Conservation (phyloP, 2,329 filamentous ascomycete genomes). For the Alternaria dauci region DNA sequence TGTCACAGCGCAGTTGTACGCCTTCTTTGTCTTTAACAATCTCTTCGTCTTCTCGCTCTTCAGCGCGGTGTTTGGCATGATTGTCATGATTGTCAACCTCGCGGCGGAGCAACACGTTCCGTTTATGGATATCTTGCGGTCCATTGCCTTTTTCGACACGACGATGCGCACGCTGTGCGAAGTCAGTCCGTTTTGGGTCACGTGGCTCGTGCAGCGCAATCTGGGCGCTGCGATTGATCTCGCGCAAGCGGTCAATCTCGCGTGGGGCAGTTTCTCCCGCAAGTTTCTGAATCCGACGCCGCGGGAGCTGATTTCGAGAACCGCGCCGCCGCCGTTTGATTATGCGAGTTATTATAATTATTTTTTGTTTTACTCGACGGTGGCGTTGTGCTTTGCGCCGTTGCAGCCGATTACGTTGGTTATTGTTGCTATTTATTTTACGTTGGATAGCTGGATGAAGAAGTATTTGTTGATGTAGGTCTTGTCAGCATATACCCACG, state of each 20-base stretch:
- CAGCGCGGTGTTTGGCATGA: slow-evolving; percentile 79
- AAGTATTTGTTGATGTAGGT: slow-evolving; percentile 85
- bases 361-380: slow-evolving; percentile 92
- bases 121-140: slow-evolving; percentile 70
- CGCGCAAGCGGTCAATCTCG: slow-evolving; percentile 83
- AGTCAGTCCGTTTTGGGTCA: slow-evolving; percentile 89
- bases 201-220: slow-evolving; percentile 81
- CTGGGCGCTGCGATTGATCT: slow-evolving; percentile 92
- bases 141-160: slow-evolving; percentile 68
- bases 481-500: not conserved
- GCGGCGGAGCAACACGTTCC: slow-evolving; percentile 63
- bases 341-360: slow-evolving; percentile 99
- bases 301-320: slow-evolving; percentile 88
- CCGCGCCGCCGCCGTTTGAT: slow-evolving; percentile 90
- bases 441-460: slow-evolving; percentile 86
- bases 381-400: slow-evolving; percentile 82
- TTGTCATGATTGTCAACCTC: slow-evolving; percentile 68
- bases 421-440: slow-evolving; percentile 88
- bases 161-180: slow-evolving; percentile 79
- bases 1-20: slow-evolving; percentile 87
- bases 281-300: slow-evolving; percentile 89
- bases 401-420: slow-evolving; percentile 88
- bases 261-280: slow-evolving; percentile 84
- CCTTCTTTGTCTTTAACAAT: slow-evolving; percentile 98
- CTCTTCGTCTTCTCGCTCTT: slow-evolving; percentile 93